Evolutionary conservation across 1,139 yeast genomes (phyloP).

Genomic region (Hyphopichia burtonii): DNA sequence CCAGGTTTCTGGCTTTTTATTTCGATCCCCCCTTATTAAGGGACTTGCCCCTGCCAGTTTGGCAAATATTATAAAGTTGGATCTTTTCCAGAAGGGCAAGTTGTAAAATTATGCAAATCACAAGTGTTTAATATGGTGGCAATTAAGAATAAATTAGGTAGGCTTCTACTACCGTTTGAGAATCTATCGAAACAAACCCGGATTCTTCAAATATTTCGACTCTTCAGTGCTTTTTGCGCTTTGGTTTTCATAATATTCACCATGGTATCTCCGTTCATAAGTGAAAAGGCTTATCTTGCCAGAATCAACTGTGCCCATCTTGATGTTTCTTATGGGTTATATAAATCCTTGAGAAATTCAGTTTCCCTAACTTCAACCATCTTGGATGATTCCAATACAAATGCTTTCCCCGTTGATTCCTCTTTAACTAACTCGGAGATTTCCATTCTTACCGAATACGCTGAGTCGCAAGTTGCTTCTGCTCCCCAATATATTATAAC

Average conservation of each 20-base stretch:
- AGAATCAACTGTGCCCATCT: conserved; percentile 49
- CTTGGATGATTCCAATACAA: conserved; percentile 12
- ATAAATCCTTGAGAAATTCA: conserved; percentile 41
- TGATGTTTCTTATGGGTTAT: conserved; percentile 52
- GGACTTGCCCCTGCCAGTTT: too few species aligned
- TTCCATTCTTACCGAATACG: conserved; percentile 43
- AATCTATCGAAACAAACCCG: conserved; percentile 32
- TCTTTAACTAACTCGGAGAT: conserved; percentile 54
- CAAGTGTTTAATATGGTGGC: background rate
- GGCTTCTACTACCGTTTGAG: conserved; percentile 20
- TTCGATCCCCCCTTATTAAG: too few species aligned
- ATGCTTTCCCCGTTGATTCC: conserved; percentile 29
- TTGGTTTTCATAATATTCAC: conserved; percentile 22
- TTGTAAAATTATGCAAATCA: too few species aligned
- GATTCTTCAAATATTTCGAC: conserved; percentile 28
- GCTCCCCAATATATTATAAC: conserved; percentile 53
- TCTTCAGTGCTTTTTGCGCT: conserved; percentile 21
- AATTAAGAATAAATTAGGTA: background rate
- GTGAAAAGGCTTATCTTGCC: conserved; percentile 30
- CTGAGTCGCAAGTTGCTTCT: conserved; percentile 43
- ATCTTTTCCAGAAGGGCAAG: too few species aligned
- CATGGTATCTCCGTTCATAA: conserved; percentile 28
- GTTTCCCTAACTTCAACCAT: conserved; percentile 23
- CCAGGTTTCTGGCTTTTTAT: too few species aligned
- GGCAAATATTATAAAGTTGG: too few species aligned